Percentiles rank a stretch among this genome's conserved stretches.
Evolutionary conservation across 805 yeast genomes (phyloP).

Genomic region (Candida caryicola): DNA sequence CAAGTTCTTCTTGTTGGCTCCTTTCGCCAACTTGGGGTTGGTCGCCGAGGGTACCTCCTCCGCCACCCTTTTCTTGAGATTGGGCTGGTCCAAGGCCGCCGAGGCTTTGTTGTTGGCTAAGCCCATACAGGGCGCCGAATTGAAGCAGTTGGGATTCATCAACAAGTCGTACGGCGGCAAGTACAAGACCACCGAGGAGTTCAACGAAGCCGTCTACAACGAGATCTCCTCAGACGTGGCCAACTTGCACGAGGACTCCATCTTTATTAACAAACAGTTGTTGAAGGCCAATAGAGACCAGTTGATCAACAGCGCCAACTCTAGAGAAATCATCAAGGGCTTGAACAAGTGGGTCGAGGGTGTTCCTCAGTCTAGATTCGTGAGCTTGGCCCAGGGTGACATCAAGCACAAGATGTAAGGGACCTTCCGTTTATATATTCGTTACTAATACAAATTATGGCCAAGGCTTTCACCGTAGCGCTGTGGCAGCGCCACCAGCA

Average conservation of each 20-base stretch:
- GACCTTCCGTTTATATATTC: no score
- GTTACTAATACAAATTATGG: no score
- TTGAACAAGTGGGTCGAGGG: conserved; percentile 69
- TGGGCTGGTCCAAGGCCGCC: conserved; percentile 70
- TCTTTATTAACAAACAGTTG: conserved; percentile 45
- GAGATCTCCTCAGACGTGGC: conserved; percentile 35
- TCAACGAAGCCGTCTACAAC: conserved; percentile 39
- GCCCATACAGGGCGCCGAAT: conserved; percentile 59
- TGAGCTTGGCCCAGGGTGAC: conserved; percentile 49
- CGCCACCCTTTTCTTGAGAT: conserved; percentile 61
- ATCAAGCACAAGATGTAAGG: conserved; percentile 66
- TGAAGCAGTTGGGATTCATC: conserved; percentile 57
- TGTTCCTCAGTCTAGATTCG: conserved; percentile 67
- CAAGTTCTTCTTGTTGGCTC: conserved; percentile 60
- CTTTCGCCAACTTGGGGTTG: conserved; percentile 79
- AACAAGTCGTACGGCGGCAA: conserved; percentile 51
- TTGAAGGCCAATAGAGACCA: conserved; percentile 39
- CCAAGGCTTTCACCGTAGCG: no score
- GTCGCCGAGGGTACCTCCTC: conserved; percentile 81
- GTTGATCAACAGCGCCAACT: conserved; percentile 48
- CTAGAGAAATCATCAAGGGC: conserved; percentile 68
- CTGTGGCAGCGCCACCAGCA: no score
- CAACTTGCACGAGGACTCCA: conserved; percentile 45
- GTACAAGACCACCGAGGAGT: conserved; percentile 36
- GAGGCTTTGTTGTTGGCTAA: conserved; percentile 71